Percentiles rank a stretch among this genome's conserved stretches.
These are phyloP conservation scores for Coemansia biformis DNA, from an alignment of 192 early-diverging fungal species.

Conservation along the genomic window DNA sequence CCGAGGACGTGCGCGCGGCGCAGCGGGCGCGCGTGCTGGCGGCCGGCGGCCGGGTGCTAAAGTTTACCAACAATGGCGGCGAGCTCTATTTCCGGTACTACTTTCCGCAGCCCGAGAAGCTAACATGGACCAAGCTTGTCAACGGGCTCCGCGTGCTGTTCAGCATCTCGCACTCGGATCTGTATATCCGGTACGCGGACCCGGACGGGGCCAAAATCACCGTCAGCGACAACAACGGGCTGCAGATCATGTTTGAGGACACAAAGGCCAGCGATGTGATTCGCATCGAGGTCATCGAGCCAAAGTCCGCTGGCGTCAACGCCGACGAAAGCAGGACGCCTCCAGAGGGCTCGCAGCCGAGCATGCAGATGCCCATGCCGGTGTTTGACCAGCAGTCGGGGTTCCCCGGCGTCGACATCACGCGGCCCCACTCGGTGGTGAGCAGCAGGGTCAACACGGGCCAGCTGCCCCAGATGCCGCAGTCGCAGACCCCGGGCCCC, in stretches of 20 bases:
- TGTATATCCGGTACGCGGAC: slow-evolving; percentile 40
- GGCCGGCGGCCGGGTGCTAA: slow-evolving; percentile 43
- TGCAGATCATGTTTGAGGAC: slow-evolving; percentile 46
- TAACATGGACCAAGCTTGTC: slow-evolving; percentile 39
- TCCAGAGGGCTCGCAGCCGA: too few species aligned
- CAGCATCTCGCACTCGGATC: slow-evolving; percentile 19
- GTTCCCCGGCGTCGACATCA: slow-evolving; percentile 38
- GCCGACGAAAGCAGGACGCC: too few species aligned
- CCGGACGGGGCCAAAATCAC: slow-evolving; percentile 32
- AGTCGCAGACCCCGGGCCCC: slow-evolving; percentile 15
- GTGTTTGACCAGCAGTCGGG: slow-evolving; percentile 21
- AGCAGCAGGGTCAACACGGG: slow-evolving; percentile 15
- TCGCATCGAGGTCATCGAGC: slow-evolving; percentile 29
- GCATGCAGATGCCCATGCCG: slow-evolving; percentile 43
- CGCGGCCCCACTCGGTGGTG: slow-evolving; percentile 23
- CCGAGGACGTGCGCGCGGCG: slow-evolving; percentile 24
- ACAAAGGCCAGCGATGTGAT: slow-evolving; percentile 26
- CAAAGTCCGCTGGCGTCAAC: neutral
- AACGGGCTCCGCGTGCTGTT: slow-evolving; percentile 39
- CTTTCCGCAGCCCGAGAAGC: slow-evolving; percentile 31
- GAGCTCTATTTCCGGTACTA: slow-evolving; percentile 46
- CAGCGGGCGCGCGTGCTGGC: slow-evolving; percentile 28
- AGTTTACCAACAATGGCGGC: slow-evolving; percentile 47
- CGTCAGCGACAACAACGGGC: slow-evolving; percentile 40
- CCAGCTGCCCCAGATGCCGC: slow-evolving; percentile 1